Percentiles rank a stretch among this genome's conserved stretches.
Evolutionary conservation across 2,329 filamentous ascomycete species (phyloP).

Genomic region (Neonectria hederae): DNA sequence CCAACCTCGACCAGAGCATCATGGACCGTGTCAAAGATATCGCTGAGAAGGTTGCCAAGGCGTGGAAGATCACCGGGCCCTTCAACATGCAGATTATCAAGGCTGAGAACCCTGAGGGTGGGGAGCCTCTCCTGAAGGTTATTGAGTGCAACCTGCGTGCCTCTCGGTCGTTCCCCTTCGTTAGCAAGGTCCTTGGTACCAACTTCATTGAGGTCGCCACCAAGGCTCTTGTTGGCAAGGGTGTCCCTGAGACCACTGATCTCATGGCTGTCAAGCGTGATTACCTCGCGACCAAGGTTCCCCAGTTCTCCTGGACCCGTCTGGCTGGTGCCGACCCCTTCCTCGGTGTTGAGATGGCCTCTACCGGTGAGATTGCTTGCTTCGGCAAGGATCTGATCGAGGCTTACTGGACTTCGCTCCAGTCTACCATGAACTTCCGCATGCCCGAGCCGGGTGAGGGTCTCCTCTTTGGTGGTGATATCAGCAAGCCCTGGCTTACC

Average conservation of each 20-base stretch:
- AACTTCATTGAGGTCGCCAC: slow-evolving; percentile 98
- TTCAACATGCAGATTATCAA: slow-evolving; percentile 99
- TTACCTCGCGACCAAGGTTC: slow-evolving; percentile 96
- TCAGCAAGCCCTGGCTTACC: slow-evolving; percentile 74
- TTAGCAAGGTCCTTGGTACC: slow-evolving; percentile 93
- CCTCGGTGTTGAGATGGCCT: slow-evolving; percentile 97
- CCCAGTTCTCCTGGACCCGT: slow-evolving; percentile 99
- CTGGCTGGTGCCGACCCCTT: slow-evolving; percentile 96
- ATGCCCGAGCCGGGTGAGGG: slow-evolving; percentile 94
- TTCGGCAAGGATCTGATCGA: slow-evolving; percentile 96
- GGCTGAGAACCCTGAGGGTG: slow-evolving; percentile 78
- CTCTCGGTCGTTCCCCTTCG: slow-evolving; percentile 97
- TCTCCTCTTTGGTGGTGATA: slow-evolving; percentile 91
- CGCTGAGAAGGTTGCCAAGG: slow-evolving; percentile 93
- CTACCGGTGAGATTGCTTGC: slow-evolving; percentile 97
- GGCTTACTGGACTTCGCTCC: slow-evolving; percentile 96
- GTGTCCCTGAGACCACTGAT: slow-evolving; percentile 86
- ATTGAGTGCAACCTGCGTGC: slow-evolving; percentile 98
- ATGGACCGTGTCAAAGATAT: slow-evolving; percentile 95
- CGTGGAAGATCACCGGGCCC: slow-evolving; percentile 95
- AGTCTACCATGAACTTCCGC: slow-evolving; percentile 99
- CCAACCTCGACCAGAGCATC: slow-evolving; percentile 77
- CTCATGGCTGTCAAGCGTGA: slow-evolving; percentile 90
- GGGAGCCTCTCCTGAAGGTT: slow-evolving; percentile 84
- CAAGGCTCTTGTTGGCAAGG: slow-evolving; percentile 85